Base-by-base conservation (phyloP, 345 rosid genomes). In the Eucalyptus fibrosa region DNA sequence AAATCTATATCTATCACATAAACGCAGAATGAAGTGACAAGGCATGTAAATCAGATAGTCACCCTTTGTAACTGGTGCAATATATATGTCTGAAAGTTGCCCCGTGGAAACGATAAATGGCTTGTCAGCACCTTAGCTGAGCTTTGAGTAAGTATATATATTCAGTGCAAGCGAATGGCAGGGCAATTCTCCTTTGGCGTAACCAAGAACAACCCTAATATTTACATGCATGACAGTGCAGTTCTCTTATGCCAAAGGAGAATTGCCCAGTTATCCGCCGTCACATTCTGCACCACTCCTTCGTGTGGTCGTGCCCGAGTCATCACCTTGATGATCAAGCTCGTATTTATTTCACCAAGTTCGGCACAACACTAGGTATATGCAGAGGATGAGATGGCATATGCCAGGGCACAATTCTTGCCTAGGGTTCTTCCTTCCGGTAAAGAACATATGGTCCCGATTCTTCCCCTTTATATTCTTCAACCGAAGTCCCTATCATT, bases 141-240 rank as follows among this genome's bases (percentile, higher is more conserved):
- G 72, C 72, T 30, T 15, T 62, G 69, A 59, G n/a, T 26, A 59
- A 59, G 42, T 19, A 8, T 5, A 37, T 18, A 21, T 72, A 40
- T 72, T 72, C 45, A 34, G 16, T 50, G 87, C 87, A 34, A 49
- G 89, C 34, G 88, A 89, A 89, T 86, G 88, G 88, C 90, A 86
- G 90, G 88, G 90, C 87, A 67, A 86, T 89, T 89, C 90, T 86
- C 90, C 90, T 65, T 86, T 89, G 90, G 90, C 90, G 15, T 28
- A 40, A 77, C 47, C 30, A 77, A 87, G 81, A 87, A 42, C 3
- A 77, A 72, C 82, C 23, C 19, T 6, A 32, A 21, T 28, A 37
- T 5, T 19, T 37, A 8, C 15, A 3, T 37, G 44, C 8, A 72
- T 72, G 82, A 23, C 9, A 37, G 7, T 37, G 82, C 44, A 37